Evolutionary conservation across 164 flowering plant genomes (phyloP).

Genomic region (Echeveria elegans): DNA sequence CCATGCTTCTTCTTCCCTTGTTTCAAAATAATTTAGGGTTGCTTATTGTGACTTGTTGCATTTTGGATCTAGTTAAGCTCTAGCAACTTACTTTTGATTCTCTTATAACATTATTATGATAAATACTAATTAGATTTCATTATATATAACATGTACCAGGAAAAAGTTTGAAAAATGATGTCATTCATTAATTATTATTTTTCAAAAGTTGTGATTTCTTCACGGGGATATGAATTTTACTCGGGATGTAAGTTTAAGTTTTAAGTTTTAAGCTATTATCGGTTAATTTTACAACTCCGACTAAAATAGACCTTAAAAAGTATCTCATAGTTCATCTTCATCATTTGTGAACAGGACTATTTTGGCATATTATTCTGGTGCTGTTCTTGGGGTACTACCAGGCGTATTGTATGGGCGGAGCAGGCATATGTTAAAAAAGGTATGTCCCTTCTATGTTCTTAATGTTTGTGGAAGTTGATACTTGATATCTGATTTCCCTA

Average conservation of each 20-base stretch:
- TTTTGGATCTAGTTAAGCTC: neutral
- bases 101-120: neutral
- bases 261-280: neutral
- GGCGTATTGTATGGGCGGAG: constrained; percentile 69
- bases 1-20: neutral
- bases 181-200: no score
- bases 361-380: constrained; percentile 93
- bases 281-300: neutral
- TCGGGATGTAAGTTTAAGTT: neutral
- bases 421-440: constrained; percentile 83
- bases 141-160: no score
- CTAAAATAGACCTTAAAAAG: neutral
- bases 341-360: constrained; percentile 47
- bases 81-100: no score
- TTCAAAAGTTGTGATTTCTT: no score
- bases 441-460: constrained; percentile 7
- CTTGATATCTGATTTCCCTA: neutral
- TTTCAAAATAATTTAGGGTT: neutral
- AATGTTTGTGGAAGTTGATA: neutral
- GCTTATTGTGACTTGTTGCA: neutral
- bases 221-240: neutral
- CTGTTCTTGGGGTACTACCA: constrained; percentile 93
- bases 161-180: no score
- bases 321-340: neutral
- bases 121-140: no score